Conservation (phyloP, 108 stramenopile species). For the Fistulifera solaris region DNA sequence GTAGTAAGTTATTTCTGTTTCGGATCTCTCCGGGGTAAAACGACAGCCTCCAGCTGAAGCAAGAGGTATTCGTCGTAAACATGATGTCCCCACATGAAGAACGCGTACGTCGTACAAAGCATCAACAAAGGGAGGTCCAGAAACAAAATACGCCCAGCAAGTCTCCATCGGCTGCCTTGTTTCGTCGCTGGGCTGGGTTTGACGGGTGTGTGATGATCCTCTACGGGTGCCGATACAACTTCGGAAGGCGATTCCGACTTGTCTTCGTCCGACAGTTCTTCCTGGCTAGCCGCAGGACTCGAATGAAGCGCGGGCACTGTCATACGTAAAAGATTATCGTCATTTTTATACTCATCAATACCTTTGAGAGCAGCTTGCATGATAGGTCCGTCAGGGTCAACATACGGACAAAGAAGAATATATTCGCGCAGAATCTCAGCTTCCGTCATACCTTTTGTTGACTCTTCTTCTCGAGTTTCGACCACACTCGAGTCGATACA, state of each 20-base stretch:
- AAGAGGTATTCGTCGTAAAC: conserved; percentile 5
- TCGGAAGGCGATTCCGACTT: not conserved
- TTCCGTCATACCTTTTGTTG: not conserved
- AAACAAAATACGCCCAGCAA: not conserved
- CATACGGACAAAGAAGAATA: conserved; percentile 1
- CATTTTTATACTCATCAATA: not conserved
- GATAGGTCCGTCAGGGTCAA: not conserved
- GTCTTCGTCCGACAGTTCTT: not conserved
- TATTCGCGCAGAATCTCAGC: not conserved
- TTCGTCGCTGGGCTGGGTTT: not conserved
- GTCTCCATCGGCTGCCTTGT: not conserved
- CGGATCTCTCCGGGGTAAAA: not conserved
- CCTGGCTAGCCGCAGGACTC: not conserved
- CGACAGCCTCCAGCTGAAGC: not conserved
- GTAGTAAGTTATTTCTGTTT: conserved; percentile 37
- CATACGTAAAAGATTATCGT: not conserved
- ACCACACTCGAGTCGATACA: too few species aligned
- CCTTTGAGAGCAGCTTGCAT: not conserved
- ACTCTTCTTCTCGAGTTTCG: too few species aligned
- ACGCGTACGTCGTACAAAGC: not conserved
- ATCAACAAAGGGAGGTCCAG: not conserved
- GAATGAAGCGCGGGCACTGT: not conserved
- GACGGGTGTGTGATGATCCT: not conserved
- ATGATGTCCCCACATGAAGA: conserved; percentile 8
- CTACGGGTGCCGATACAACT: not conserved